A percentile compares a stretch with the other conserved stretches of the same genome.
These are phyloP conservation scores for Lachancea fermentati DNA, from an alignment of 805 yeast species.

Conservation along the genomic window DNA sequence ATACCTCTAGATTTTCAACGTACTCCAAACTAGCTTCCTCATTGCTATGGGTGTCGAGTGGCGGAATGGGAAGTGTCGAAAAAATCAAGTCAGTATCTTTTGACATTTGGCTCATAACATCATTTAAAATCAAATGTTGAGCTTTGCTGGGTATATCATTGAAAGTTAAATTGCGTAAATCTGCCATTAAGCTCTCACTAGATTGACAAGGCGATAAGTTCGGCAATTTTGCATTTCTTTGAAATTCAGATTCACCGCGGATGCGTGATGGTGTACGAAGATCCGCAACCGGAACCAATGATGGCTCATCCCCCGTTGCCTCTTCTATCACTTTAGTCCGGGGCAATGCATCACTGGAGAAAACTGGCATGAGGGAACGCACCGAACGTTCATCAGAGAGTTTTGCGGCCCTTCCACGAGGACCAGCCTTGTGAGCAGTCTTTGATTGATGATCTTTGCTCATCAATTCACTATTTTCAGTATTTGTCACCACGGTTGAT, in stretches of 20 bases:
- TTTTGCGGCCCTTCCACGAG: constrained; percentile 1
- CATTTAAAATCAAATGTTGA: constrained; percentile 84
- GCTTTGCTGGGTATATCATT: constrained; percentile 88
- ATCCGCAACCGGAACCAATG: constrained; percentile 48
- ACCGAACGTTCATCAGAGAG: constrained; percentile 8
- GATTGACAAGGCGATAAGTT: constrained; percentile 32
- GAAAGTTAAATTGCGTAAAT: constrained; percentile 46
- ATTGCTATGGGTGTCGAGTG: constrained; percentile 70
- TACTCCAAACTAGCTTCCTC: constrained; percentile 68
- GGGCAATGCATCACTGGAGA: constrained; percentile 69
- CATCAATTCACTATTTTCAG: constrained; percentile 7
- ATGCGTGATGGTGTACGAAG: constrained; percentile 6
- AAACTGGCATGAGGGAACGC: constrained; percentile 43
- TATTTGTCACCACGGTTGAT: not conserved
- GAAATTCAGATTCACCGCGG: constrained; percentile 1
- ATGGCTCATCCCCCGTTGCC: constrained; percentile 62
- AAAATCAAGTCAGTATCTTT: constrained; percentile 64
- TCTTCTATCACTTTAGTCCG: constrained; percentile 61
- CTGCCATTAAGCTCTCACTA: constrained; percentile 28
- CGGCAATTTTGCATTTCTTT: constrained; percentile 17
- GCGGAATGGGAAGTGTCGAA: constrained; percentile 87
- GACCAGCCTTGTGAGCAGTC: not conserved
- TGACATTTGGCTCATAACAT: constrained; percentile 67
- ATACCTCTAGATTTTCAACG: constrained; percentile 65
- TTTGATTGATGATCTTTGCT: not conserved